phyloP scores from a whole-genome alignment of 2,329 filamentous ascomycete species.

The Sphaceloma murrayae region DNA sequence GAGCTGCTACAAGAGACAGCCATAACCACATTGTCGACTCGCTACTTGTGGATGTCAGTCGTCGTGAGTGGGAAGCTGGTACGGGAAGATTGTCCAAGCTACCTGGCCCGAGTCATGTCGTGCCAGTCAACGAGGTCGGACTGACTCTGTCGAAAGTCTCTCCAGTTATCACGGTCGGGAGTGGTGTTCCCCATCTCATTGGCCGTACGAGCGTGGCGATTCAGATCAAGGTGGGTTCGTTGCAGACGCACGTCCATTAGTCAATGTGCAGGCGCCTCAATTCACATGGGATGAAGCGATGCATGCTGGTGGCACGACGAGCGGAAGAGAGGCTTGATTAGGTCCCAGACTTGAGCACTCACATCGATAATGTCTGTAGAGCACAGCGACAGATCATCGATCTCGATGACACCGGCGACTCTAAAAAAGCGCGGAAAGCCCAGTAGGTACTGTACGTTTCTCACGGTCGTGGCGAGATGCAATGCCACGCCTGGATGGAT shows the following conservation, averaged over 20 bases:
- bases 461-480: too few relatives aligned
- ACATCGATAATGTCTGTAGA: too few relatives aligned
- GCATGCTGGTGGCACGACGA: conserved; percentile 8
- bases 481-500: too few relatives aligned
- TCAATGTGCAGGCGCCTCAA: conserved; percentile 10
- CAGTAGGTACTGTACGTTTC: too few relatives aligned
- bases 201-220: neutral
- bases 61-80: too few relatives aligned
- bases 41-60: too few relatives aligned
- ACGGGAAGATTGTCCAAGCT: neutral
- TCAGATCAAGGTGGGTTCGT: neutral
- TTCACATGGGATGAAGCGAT: conserved; percentile 8
- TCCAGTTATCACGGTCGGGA: neutral
- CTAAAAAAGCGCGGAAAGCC: too few relatives aligned
- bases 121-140: neutral
- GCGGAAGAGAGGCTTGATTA: neutral
- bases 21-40: conserved; percentile 16
- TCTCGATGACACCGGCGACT: too few relatives aligned
- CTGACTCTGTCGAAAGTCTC: neutral
- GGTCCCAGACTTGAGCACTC: conserved; percentile 5
- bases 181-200: neutral
- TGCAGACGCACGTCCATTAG: conserved; percentile 8
- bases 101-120: conserved; percentile 6
- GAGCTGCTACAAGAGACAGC: conserved; percentile 18
- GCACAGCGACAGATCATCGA: too few relatives aligned